Percentiles rank a stretch among this genome's conserved stretches.
These are phyloP conservation scores for Decorospora gaudefroyi DNA, from an alignment of 2,329 filamentous ascomycete genomes.

Conservation along the genomic window DNA sequence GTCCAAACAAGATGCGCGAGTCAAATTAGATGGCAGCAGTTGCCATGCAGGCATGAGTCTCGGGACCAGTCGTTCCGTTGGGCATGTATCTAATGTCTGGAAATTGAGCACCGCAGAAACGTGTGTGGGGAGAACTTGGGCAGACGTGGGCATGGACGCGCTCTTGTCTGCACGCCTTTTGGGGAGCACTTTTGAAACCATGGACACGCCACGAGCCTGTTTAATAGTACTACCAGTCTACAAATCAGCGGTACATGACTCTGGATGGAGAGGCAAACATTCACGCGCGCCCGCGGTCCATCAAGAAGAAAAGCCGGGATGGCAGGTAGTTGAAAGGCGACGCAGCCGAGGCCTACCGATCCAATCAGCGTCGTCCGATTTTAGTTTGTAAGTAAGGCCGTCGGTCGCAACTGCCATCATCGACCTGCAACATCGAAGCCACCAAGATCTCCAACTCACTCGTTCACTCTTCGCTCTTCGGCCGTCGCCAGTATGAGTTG, in stretches of 20 bases:
- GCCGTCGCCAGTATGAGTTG: constrained; percentile 46
- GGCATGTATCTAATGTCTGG: too few relatives aligned
- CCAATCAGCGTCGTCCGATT: constrained; percentile 33
- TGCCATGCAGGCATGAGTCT: too few relatives aligned
- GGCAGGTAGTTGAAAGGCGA: constrained; percentile 17
- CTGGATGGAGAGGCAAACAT: constrained; percentile 13
- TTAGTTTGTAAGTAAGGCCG: constrained; percentile 26
- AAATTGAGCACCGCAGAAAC: too few relatives aligned
- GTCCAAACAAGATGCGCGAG: constrained; percentile 2
- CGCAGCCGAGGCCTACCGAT: constrained; percentile 36
- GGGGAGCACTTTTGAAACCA: too few relatives aligned
- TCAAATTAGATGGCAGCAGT: constrained; percentile 1
- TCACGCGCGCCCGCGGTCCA: too few relatives aligned
- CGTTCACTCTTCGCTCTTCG: constrained; percentile 34
- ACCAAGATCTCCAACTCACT: constrained; percentile 26
- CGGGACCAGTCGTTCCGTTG: too few relatives aligned
- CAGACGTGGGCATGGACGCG: not conserved
- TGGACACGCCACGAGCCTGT: too few relatives aligned
- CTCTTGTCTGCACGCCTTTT: too few relatives aligned
- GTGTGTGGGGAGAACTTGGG: not conserved
- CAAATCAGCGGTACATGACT: not conserved
- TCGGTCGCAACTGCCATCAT: constrained; percentile 28
- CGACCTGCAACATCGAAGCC: constrained; percentile 31
- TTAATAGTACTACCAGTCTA: too few relatives aligned
- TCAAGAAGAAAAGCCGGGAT: constrained; percentile 37